Base-by-base conservation (phyloP, 2,329 filamentous ascomycete genomes). In the Aphanoascus verrucosus region DNA sequence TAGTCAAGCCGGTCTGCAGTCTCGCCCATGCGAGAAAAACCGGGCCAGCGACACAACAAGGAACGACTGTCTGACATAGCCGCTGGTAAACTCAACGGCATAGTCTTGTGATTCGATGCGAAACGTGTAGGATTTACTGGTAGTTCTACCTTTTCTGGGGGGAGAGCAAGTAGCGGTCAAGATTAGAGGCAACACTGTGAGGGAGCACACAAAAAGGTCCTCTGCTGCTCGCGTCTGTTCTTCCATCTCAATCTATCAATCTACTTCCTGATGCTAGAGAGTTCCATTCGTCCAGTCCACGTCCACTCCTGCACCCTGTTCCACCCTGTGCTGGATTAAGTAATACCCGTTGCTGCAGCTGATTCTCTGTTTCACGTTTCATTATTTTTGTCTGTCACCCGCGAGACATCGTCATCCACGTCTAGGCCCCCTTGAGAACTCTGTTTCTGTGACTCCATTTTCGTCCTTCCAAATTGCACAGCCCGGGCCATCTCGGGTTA, bases 291-390 rank as follows among this genome's bases (percentile, higher is more conserved):
- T 23, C n/a, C 11, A 37, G n/a, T n/a, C 35, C 11, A 37, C 12
- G 20, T 14, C 32, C 45, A 9, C 37, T 32, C 14, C 23, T 5
- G 15, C 48, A 31, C n/a, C 12, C 17, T 12, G 35, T 20, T 6
- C 3, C 12, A 31, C 20, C 49, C 41, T 45, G 28, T 3, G 34
- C 34, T 38, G 48, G 48, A 50, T 42, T 50, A 37, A 37, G 49
- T 52, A 52, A 52, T 45, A 44, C 40, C 49, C 49, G 49, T 45
- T 52, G 40, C 23, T 52, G 40, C 49, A 52, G 40, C 42, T 32
- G 9, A 7, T 17, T 12, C 35, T 45, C 11, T 51, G 49, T 52
- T 52, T 52, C 40, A 35, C 49, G 31, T 52, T 52, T 43, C 38
- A 43, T 52, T 45, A 28, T 28, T 28, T 28, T 6, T 14, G 38